These are phyloP conservation scores for Volvox reticuliferus DNA, from an alignment of 139 green algal genomes.

Conservation along the genomic window DNA sequence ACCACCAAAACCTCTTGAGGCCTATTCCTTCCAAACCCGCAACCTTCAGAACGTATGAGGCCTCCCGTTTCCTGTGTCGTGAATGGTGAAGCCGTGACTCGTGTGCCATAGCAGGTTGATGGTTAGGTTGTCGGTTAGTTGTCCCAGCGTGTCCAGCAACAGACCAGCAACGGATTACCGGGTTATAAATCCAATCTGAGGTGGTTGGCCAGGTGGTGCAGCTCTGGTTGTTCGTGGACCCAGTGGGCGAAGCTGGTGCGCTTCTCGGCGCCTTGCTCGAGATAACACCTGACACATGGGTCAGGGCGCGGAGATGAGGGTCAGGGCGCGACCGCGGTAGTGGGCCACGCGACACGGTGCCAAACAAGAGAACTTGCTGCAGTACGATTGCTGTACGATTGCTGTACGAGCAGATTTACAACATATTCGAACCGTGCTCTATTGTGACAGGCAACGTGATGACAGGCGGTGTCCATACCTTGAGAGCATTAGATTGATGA, in stretches of 20 bases:
- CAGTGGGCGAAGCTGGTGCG: conserved; percentile 56
- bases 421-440: neutral
- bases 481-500: too few relatives aligned
- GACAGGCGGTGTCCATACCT: too few relatives aligned
- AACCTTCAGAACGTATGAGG: too few relatives aligned
- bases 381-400: neutral
- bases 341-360: neutral
- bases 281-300: conserved; percentile 57
- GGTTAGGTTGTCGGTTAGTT: neutral
- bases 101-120: too few relatives aligned
- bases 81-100: too few relatives aligned
- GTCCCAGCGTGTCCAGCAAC: neutral
- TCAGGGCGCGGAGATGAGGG: conserved; percentile 8
- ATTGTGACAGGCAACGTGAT: too few relatives aligned
- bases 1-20: too few relatives aligned
- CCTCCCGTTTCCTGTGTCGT: too few relatives aligned
- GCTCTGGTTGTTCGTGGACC: conserved; percentile 63
- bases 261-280: conserved; percentile 44
- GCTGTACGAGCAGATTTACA: neutral
- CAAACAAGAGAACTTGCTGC: neutral
- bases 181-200: conserved; percentile 60
- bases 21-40: too few relatives aligned
- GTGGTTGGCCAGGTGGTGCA: conserved; percentile 68
- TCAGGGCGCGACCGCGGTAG: too few relatives aligned
- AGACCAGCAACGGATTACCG: neutral